A percentile compares a stretch with the other conserved stretches of the same genome.
These are phyloP conservation scores for Fusarium scirpi DNA, from an alignment of 2,329 filamentous ascomycete species.

Conservation along the genomic window DNA sequence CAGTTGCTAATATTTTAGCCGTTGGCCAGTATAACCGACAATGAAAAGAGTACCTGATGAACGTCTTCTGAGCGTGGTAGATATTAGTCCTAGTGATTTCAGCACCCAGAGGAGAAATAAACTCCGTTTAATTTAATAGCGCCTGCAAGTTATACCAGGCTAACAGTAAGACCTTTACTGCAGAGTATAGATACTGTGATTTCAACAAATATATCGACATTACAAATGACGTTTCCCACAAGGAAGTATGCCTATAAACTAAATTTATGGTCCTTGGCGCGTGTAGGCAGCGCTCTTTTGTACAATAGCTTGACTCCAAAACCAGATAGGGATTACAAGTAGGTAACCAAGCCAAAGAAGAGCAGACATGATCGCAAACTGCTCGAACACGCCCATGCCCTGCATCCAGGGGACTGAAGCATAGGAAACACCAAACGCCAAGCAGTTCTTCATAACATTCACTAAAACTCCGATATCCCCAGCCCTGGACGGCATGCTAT, in stretches of 20 bases:
- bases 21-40: too few relatives aligned
- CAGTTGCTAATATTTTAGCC: too few relatives aligned
- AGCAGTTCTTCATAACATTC: constrained; percentile 14
- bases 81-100: too few relatives aligned
- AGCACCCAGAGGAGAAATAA: too few relatives aligned
- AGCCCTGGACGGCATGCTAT: constrained; percentile 1
- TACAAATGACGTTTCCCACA: fast-evolving
- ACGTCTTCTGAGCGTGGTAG: too few relatives aligned
- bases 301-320: not conserved
- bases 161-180: too few relatives aligned
- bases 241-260: not conserved
- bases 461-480: constrained; percentile 18
- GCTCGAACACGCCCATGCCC: not conserved
- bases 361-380: constrained; percentile 1
- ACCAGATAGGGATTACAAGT: not conserved
- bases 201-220: not conserved
- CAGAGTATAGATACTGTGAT: too few relatives aligned
- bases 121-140: too few relatives aligned
- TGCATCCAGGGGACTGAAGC: not conserved
- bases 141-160: too few relatives aligned
- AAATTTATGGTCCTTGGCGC: fast-evolving
- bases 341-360: constrained; percentile 8
- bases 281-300: not conserved
- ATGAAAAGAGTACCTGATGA: too few relatives aligned
- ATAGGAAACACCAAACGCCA: constrained; percentile 15